Evolutionary conservation across 1,284 basidiomycete genomes (phyloP), one percentile per base, ranked within the genome.

Genomic region (Irpex sp.): DNA sequence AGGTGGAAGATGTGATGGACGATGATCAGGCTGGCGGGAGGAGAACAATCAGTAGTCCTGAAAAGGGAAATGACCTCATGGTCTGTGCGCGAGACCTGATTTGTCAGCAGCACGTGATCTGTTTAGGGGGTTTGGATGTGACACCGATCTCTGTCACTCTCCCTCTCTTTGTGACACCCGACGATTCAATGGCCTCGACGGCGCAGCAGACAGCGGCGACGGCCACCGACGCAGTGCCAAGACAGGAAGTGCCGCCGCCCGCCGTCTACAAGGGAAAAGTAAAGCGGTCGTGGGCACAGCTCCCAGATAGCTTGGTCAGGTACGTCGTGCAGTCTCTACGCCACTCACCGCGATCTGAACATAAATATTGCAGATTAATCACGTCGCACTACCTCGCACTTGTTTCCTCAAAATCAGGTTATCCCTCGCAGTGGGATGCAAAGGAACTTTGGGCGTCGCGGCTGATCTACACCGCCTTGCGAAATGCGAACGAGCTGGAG

Each of bases 291-390:
- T 91, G 89, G 89, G 80, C 82, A 17, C 82, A 90, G 69, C 76
- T 91, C 11, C 89, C 89, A 3, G 80, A 82, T 57, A 89, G 91
- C 73, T 80, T 91, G 70, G 77, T 91, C 73, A 83, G 86, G 88
- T 86, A 72, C 73, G 83, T 78, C 55, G 61, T 69, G 63, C 64
- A 61, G 57, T 51, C 65, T 64, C 55, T 69, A 62, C 63, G 62
- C 60, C 66, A 65, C 68, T 66, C 64, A 59, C 57, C 63, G 58
- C 56, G 62, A 68, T 68, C 70, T 73, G 71, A 69, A 70, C 69
- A 64, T 59, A 59, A 61, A 61, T 62, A 65, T 64, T 26, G n/a
- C 76, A 91, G 88, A 67, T 75, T 84, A 62, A 85, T 91, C 75
- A 82, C 85, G 2, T 87, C 85, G 0, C 78, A 82, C 70, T 84